A percentile compares a stretch with the other conserved stretches of the same genome.
These are phyloP conservation scores for Paulownia fortunei DNA, from an alignment of 257 asterid species.

Conservation along the genomic window DNA sequence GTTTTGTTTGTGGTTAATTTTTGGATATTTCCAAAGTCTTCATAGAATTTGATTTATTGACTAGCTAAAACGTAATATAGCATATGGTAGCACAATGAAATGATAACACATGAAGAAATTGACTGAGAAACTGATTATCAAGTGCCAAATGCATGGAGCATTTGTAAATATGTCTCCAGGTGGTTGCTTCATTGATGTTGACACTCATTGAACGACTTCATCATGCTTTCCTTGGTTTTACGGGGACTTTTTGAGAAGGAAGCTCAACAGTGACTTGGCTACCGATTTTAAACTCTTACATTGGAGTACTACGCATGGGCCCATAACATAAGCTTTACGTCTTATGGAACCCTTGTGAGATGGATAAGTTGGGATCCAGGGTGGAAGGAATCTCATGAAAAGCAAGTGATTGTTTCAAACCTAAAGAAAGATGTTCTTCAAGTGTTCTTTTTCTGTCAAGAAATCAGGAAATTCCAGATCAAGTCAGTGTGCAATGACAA, in stretches of 20 bases:
- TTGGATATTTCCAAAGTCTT: conserved; percentile 34
- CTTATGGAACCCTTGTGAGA: conserved; percentile 8
- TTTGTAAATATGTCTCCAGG: background rate
- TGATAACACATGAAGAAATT: conserved; percentile 36
- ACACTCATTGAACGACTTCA: background rate
- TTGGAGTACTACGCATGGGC: background rate
- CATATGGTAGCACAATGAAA: conserved; percentile 42
- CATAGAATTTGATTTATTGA: conserved; percentile 47
- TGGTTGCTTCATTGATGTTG: background rate
- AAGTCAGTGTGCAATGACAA: background rate
- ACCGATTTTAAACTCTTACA: too few relatives aligned
- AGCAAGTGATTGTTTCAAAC: conserved; percentile 13
- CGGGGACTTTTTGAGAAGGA: too few relatives aligned
- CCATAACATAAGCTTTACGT: background rate
- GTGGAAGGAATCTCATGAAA: conserved; percentile 9
- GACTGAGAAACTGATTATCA: conserved; percentile 22
- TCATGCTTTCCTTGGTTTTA: background rate
- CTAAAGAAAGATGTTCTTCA: conserved; percentile 13
- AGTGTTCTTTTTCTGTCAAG: background rate
- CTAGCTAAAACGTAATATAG: conserved; percentile 46
- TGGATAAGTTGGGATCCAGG: background rate
- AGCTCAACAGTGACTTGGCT: too few relatives aligned
- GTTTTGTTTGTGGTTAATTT: conserved; percentile 43
- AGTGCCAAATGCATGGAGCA: conserved; percentile 18
- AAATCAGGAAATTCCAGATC: conserved; percentile 11